Conservation (phyloP, 192 early-diverging fungal genomes). For the Radiomyces spectabilis region DNA sequence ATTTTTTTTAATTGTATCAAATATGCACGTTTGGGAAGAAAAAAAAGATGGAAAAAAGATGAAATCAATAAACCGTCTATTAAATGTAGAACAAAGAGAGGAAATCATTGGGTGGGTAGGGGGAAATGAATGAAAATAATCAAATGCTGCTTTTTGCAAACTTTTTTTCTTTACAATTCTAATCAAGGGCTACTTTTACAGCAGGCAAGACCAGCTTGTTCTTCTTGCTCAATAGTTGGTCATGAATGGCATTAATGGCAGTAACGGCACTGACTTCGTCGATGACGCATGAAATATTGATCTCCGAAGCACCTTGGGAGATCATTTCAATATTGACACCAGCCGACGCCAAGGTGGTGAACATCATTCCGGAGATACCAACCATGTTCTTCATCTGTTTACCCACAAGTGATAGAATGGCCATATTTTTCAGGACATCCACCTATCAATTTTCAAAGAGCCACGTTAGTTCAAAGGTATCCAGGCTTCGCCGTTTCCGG, state of each 20-base stretch:
- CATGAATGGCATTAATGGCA: constrained; percentile 89
- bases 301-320: constrained; percentile 95
- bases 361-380: constrained; percentile 91
- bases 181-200: constrained; percentile 8
- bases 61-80: too few species aligned
- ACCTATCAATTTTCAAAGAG: constrained; percentile 33
- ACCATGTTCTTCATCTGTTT: constrained; percentile 97
- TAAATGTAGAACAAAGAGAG: too few species aligned
- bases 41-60: too few species aligned
- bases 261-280: constrained; percentile 56
- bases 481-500: too few species aligned
- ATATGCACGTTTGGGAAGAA: too few species aligned
- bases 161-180: background rate
- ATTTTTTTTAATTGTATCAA: too few species aligned
- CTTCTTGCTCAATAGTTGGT: constrained; percentile 45
- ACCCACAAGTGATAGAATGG: constrained; percentile 94
- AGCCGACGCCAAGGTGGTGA: constrained; percentile 77
- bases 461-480: background rate
- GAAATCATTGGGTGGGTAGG: too few species aligned
- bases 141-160: too few species aligned
- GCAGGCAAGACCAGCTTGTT: constrained; percentile 8
- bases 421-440: constrained; percentile 81
- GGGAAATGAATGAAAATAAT: too few species aligned
- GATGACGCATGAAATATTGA: constrained; percentile 98
- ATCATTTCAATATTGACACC: constrained; percentile 99